Evolutionary conservation across 129 eudicot species (phyloP), one percentile per base, ranked within the genome.

Genomic region (Heracleum sosnowskyi): DNA sequence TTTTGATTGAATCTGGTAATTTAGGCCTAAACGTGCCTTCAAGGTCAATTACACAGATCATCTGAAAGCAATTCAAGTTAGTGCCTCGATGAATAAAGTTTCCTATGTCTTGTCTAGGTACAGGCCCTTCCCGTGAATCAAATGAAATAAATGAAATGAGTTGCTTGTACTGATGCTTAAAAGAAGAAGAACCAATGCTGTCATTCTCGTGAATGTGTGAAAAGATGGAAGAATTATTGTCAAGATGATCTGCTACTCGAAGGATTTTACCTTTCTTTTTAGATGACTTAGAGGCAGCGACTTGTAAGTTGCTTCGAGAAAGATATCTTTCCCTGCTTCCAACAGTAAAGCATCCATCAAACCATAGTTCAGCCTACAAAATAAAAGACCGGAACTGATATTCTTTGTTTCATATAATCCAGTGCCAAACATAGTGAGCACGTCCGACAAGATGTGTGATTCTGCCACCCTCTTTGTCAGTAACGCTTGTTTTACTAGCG

Each of bases 31-130:
- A 72, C 24, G 75, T 42, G 26, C 66, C 66, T 49, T 79, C 82
- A 34, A 79, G 71, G 24, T 72, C 82, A 72, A 79, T 34, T 6
- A 79, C 71, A 1, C 78, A 39, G 5, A 79, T 40, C 62, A 35
- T 3, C 7, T 8, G 5, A 2, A 79, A 71, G 24, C 82, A 72
- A 7, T 47, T 71, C 17, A 16, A 46, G 15, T 35, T 36, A 37
- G 72, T 79, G 71, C 69, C 63, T 79, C 69, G 18, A 13, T 37
- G 31, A 13, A 72, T 66, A 17, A 79, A 79, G 31, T 69, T 72
- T 18, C 82, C 82, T 36, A 72, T 36, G 29, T 79, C 68, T 22
- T 79, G 37, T 49, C 82, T 78, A 72, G 76, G 82, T 53, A 18
- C 34, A 35, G 69, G 57, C 63, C 82, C 77, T 70, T 79, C 82